These are phyloP conservation scores for Penicillium maclennaniae DNA, from an alignment of 495 filamentous ascomycete species.

Conservation along the genomic window DNA sequence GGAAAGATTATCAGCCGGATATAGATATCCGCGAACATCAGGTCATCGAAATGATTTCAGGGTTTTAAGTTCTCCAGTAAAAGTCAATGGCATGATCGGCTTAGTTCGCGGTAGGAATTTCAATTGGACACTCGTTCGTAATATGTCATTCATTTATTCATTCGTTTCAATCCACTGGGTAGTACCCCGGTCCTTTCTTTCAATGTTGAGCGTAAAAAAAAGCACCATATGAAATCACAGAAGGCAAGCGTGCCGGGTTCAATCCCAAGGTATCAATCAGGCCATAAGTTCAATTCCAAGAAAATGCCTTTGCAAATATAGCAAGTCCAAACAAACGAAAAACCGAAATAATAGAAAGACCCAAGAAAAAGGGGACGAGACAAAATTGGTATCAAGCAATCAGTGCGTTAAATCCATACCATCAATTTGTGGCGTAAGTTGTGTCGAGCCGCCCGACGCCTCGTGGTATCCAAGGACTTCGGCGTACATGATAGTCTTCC, in stretches of 20 bases:
- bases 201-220: too few relatives aligned
- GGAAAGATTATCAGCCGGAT: too few relatives aligned
- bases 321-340: background rate
- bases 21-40: too few relatives aligned
- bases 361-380: conserved; percentile 1
- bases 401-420: conserved; percentile 16
- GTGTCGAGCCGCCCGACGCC: background rate
- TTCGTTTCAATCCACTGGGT: background rate
- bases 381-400: background rate
- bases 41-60: too few relatives aligned
- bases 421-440: background rate
- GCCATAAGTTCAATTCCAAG: background rate
- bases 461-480: conserved; percentile 98
- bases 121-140: too few relatives aligned
- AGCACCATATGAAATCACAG: background rate
- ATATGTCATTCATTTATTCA: too few relatives aligned
- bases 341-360: background rate
- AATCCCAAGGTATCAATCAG: background rate
- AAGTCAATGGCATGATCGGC: too few relatives aligned
- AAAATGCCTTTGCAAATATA: background rate
- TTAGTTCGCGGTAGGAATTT: too few relatives aligned
- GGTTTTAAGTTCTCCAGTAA: too few relatives aligned
- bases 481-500: conserved; percentile 99
- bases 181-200: too few relatives aligned
- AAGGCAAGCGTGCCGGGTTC: background rate